Base-by-base conservation (phyloP, 306 rosid species). In the Phaseolus lunatus region DNA sequence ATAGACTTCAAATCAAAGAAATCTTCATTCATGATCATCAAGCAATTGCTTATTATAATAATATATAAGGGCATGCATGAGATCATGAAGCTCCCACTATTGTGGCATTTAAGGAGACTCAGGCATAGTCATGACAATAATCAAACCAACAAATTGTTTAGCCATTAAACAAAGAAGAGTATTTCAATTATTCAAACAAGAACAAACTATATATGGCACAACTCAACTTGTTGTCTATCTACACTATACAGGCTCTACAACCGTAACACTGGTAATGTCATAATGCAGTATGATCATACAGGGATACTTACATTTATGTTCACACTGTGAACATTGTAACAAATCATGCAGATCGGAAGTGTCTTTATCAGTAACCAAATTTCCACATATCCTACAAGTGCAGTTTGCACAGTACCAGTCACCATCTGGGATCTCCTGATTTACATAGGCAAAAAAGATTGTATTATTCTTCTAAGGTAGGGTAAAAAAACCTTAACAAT, bases 351-450 rank as follows among this genome's bases (percentile, higher is more conserved):
- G 72, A 81, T 84, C 85, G 56, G 91, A 80, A 80, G 83, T 81
- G 78, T 87, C 90, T 78, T 92, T 89, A 74, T 85, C 90, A 44
- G 58, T 81, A 56, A 88, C 97, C 67, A 95, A 83, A 81, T 78
- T 77, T 82, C 92, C 96, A 90, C 98, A 95, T 82, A 89, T 87
- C 82, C 83, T 81, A 87, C 98, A 95, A 78, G 93, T 85, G 87
- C 98, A 95, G 77, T 87, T 92, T 67, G 86, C 53, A 87, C 98
- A 95, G 52, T 95, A 95, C 97, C 97, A 95, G 86, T 84, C 87
- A 72, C 98, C 98, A 76, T 92, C 97, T 49, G 97, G 98, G 80
- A 92, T 90, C 79, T 95, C 98, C 98, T 95, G 90, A 76, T 81
- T 50, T 82, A 75, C 58, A 78, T 49, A 80, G 53, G 50, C 15